Base-by-base conservation (phyloP, 495 filamentous ascomycete genomes). In the Penicillium alfredii region DNA sequence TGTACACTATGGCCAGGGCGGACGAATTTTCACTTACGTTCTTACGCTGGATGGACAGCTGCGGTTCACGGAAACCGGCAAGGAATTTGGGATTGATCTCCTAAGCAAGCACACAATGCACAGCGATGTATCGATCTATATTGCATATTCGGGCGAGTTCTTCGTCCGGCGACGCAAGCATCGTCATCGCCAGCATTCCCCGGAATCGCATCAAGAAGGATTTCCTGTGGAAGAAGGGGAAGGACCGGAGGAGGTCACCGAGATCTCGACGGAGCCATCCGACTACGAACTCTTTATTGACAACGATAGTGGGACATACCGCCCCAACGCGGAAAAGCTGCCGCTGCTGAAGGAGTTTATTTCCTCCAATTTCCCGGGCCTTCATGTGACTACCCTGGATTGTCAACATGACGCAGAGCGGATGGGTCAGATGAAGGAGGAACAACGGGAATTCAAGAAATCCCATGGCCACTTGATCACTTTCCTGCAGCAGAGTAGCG, bases 31-130 rank as follows among this genome's bases (percentile, higher is more conserved):
- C 53, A 97, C 90, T 15, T 97, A 95, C 47, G 80, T 96, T 8
- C 66, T 97, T 4, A 94, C 88, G 0, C 71, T 96, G 11, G 90
- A 97, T 47, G 82, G 80, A 4, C 69, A 86, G 20, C 69, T 92
- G 47, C 81, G 86, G 14, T 97, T 95, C 60, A 95, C 89, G 0
- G 88, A 94, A 57, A 97, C 90, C 0, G 89, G 89, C 6, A 87
- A 89, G 41, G 88, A 95, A 53, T 94, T 96, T 38, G 86, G 88
- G 18, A 86, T 97, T 38, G 89, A 96, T 53, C 58, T 97, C 40
- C 61, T 97, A 38, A 84, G 78, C 48, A 97, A 97, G 56, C 90
- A 97, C 56, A 93, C 84, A 19, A 88, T 97, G 82, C 90, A 97
- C 53, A 88, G 83, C 52, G 80, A 94, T 60, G 88, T 93, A 3